Base-by-base conservation (phyloP, 306 rosid species). In the Luffa acutangula region DNA sequence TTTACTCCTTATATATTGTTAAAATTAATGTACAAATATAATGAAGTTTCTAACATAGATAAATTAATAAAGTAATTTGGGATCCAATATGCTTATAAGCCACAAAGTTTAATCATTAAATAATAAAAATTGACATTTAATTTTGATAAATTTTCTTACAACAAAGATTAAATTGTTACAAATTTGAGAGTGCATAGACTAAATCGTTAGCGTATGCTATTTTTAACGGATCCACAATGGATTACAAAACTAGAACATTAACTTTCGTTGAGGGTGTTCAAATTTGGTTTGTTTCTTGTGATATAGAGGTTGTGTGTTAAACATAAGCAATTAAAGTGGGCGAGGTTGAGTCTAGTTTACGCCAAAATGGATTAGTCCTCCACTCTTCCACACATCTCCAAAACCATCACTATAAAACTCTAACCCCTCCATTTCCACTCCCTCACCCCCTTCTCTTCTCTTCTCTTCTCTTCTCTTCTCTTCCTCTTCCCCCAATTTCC, bases 271-370 rank as follows among this genome's bases (percentile, higher is more conserved):
- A 20, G 5, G 13, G 58, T 2, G 0, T 53, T 53, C 5, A 53
- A 53, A 21, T 58, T 58, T 8, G 36, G 10, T 21, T 25, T 1
- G 9, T 13, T 63, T 12, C 3, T 60, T 63, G 69, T 63, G 1
- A 34, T 31, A 60, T 58, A 58, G 13, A 58, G 42, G 42, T 63
- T 63, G 69, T 63, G 69, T 63, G 52, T 71, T 53, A 18, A 75
- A 75, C 9, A 7, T 45, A 13, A 2, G 69, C 9, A 64, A 18
- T 76, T 39, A 53, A 76, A 76, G 62, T 21, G 4, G 59, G 5
- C 2, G 20, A 76, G 58, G 1, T 77, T 59, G 80, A 77, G 80
- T 77, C 43, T 43, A 57, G 3, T 57, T 77, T 77, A 77, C 80
- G 69, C 69, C 69, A 72, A 70, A 70, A 42, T 42, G 76, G 34